phyloP scores from a whole-genome alignment of 1,284 basidiomycete species.

The Prillingera fragicola region DNA sequence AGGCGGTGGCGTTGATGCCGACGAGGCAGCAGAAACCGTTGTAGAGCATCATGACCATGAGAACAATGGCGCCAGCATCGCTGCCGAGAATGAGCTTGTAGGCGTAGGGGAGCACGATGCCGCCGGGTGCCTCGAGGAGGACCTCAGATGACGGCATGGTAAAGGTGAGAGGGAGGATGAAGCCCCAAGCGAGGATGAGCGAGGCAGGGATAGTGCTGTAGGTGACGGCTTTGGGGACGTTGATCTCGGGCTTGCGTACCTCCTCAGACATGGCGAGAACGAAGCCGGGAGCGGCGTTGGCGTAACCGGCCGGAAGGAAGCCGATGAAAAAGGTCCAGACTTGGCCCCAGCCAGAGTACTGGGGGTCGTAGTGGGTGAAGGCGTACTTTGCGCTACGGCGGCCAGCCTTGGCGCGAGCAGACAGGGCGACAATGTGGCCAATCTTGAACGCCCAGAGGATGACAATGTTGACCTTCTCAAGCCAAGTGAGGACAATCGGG shows the following conservation, averaged over 20 bases:
- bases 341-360: slow-evolving; percentile 11
- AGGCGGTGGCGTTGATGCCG: slow-evolving; percentile 15
- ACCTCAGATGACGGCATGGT: slow-evolving; percentile 14
- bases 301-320: slow-evolving; percentile 12
- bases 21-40: slow-evolving; percentile 19
- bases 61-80: slow-evolving; percentile 9
- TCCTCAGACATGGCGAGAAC: slow-evolving; percentile 18
- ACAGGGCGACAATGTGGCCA: slow-evolving; percentile 10
- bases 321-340: slow-evolving; percentile 19
- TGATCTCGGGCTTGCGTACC: slow-evolving; percentile 8
- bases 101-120: slow-evolving; percentile 10
- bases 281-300: slow-evolving; percentile 11
- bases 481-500: slow-evolving; percentile 3
- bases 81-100: slow-evolving; percentile 16
- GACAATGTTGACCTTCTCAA: slow-evolving; percentile 10
- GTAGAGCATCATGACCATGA: slow-evolving; percentile 12
- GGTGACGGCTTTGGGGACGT: slow-evolving; percentile 9
- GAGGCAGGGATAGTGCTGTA: slow-evolving; percentile 14
- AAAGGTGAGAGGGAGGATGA: slow-evolving; percentile 12
- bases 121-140: slow-evolving; percentile 14
- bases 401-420: slow-evolving; percentile 12
- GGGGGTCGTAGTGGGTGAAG: slow-evolving; percentile 14
- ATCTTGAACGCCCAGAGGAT: slow-evolving; percentile 11
- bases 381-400: slow-evolving; percentile 13
- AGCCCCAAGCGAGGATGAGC: slow-evolving; percentile 12